Evolutionary conservation across 306 rosid species (phyloP).

Genomic region (Cajanus cajan): DNA sequence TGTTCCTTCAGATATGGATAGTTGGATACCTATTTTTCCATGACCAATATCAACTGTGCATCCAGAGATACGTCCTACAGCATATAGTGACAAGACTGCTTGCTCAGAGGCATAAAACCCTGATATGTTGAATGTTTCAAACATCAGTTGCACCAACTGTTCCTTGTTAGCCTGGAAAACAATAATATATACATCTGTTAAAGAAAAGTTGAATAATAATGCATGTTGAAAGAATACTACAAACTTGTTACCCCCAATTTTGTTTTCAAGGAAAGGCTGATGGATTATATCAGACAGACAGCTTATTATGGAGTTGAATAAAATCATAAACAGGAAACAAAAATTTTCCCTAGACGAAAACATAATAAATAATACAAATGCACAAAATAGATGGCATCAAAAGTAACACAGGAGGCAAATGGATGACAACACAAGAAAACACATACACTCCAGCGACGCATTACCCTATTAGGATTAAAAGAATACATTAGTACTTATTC

Average conservation of each 20-base stretch:
- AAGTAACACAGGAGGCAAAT: conserved; percentile 8
- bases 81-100: conserved; percentile 90
- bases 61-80: conserved; percentile 96
- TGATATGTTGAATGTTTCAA: conserved; percentile 97
- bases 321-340: conserved; percentile 20
- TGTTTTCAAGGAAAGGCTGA: not conserved
- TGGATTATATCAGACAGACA: not conserved
- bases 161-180: conserved; percentile 80
- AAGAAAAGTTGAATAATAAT: not conserved
- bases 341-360: conserved; percentile 1
- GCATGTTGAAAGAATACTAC: conserved; percentile 12
- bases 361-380: not conserved
- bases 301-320: not conserved
- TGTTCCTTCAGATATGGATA: conserved; percentile 26
- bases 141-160: conserved; percentile 95
- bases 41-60: conserved; percentile 97
- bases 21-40: conserved; percentile 92
- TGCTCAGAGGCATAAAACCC: conserved; percentile 99
- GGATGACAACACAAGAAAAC: not conserved
- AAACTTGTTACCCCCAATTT: conserved; percentile 7
- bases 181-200: conserved; percentile 17
- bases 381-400: not conserved
- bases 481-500: not conserved
- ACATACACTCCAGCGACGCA: not conserved
- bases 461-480: not conserved